Base-by-base conservation (phyloP, 192 early-diverging fungal genomes). In the Backusella parvicylindrica region DNA sequence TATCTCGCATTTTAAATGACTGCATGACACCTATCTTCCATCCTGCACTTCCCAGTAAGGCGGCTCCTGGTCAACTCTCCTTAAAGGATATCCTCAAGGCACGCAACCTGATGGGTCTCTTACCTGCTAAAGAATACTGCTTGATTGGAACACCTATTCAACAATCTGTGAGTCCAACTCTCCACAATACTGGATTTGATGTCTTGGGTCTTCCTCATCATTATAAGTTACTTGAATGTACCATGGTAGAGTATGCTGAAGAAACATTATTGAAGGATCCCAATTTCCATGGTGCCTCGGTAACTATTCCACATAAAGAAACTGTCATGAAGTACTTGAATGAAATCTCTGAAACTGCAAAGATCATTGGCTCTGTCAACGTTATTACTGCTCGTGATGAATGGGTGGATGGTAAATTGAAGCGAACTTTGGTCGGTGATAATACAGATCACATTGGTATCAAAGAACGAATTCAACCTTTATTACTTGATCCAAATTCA, bases 401-500 rank as follows among this genome's bases (percentile, higher is more conserved):
- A 12, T 64, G 70, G 5, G 79, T 78, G 16, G 70, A 81, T 53
- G 77, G 73, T 11, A 36, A 75, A 26, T 33, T 67, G 32, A 76
- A 82, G 21, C 77, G 82, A 11, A 50, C 70, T 33, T 79, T 97
- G 0, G 40, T 90, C 23, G 98, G 98, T 23, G 96, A 97, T 71
- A 99, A 99, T 82, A 99, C 98, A 26, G 98, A 99, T 78, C 96
- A 93, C 86, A 72, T 97, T 16, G 98, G 98, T 38, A 98, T 99
- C 49, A 84, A 84, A 36, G 80, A 82, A 26, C 87, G 86, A 50
- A 84, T 97, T 41, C 77, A 86, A 65, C 83, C 80, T 8, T 78
- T 85, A 16, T 72, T 84, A 36, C 43, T 75, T 11, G 73, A 77
- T 69, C 70, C 79, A 64, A 74, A 43, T 7, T 41, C 66, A 30